Evolutionary conservation across 805 yeast genomes (phyloP).

Genomic region (Barnettozyma pratensis): DNA sequence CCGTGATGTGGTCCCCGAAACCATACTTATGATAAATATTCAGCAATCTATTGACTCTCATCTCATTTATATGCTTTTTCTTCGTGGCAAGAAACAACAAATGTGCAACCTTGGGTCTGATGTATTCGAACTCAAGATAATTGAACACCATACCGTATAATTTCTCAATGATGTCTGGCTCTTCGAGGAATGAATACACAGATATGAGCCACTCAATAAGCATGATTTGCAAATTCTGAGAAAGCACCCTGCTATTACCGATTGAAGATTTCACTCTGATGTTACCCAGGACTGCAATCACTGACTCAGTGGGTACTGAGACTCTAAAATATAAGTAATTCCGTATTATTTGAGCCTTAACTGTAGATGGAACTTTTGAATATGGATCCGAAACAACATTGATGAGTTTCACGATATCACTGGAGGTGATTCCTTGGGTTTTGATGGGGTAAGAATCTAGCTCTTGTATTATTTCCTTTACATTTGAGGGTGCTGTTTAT

Average conservation of each 20-base stretch:
- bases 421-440: slow-evolving; percentile 7
- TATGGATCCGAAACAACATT: slow-evolving; percentile 6
- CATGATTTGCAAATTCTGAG: slow-evolving; percentile 23
- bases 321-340: slow-evolving; percentile 27
- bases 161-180: slow-evolving; percentile 12
- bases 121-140: slow-evolving; percentile 30
- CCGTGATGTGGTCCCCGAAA: slow-evolving; percentile 18
- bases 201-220: slow-evolving; percentile 32
- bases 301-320: slow-evolving; percentile 20
- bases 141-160: slow-evolving; percentile 29
- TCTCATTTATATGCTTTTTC: slow-evolving; percentile 25
- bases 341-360: slow-evolving; percentile 19
- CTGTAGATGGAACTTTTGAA: neutral
- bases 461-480: neutral
- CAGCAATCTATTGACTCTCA: slow-evolving; percentile 25
- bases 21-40: slow-evolving; percentile 19
- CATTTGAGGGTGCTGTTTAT: neutral
- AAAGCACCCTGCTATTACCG: slow-evolving; percentile 16
- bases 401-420: slow-evolving; percentile 9
- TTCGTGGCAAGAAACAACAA: slow-evolving; percentile 29
- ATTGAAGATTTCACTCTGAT: slow-evolving; percentile 26
- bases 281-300: slow-evolving; percentile 24
- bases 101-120: slow-evolving; percentile 30
- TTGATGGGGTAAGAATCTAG: slow-evolving; percentile 1
- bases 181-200: slow-evolving; percentile 23